phyloP scores from a whole-genome alignment of 2,329 filamentous ascomycete species.

The Beauveria sp. region DNA sequence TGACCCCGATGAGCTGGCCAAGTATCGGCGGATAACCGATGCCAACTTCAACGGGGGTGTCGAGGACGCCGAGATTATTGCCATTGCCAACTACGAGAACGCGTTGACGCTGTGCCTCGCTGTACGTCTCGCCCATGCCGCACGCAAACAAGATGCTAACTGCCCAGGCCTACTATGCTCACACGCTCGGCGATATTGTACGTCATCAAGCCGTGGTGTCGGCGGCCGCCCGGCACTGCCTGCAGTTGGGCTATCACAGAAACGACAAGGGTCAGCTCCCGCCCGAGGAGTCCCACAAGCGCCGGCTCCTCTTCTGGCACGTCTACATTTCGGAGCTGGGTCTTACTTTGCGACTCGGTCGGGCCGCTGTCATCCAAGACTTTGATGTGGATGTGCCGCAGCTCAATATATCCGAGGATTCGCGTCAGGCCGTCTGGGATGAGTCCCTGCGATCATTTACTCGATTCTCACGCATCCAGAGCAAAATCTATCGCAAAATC shows the following conservation, averaged over 20 bases:
- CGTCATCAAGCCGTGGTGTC: slow-evolving; percentile 16
- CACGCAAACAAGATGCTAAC: neutral
- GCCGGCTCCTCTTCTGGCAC: slow-evolving; percentile 16
- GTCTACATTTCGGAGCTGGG: slow-evolving; percentile 15
- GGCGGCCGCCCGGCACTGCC: slow-evolving; percentile 15
- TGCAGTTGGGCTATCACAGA: slow-evolving; percentile 16
- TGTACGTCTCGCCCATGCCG: neutral
- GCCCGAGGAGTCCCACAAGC: slow-evolving; percentile 8
- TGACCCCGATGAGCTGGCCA: slow-evolving; percentile 8
- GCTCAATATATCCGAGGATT: slow-evolving; percentile 6
- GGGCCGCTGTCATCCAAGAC: slow-evolving; percentile 14
- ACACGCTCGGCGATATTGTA: slow-evolving; percentile 13
- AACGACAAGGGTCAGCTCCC: slow-evolving; percentile 10
- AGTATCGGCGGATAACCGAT: slow-evolving; percentile 10
- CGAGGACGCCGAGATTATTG: slow-evolving; percentile 13
- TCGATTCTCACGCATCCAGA: slow-evolving; percentile 12
- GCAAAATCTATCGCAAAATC: slow-evolving; percentile 14
- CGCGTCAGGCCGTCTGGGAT: slow-evolving; percentile 13
- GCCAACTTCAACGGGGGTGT: slow-evolving; percentile 14
- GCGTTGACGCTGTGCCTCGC: slow-evolving; percentile 13
- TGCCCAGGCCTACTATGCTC: slow-evolving; percentile 14
- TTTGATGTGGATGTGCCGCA: slow-evolving; percentile 15
- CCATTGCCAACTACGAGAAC: slow-evolving; percentile 14
- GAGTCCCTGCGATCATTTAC: slow-evolving; percentile 8
- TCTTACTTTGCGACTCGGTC: slow-evolving; percentile 14